Evolutionary conservation across 2,329 filamentous ascomycete genomes (phyloP), one percentile per base, ranked within the genome.

Genomic region (Plectosphaerella plurivora): DNA sequence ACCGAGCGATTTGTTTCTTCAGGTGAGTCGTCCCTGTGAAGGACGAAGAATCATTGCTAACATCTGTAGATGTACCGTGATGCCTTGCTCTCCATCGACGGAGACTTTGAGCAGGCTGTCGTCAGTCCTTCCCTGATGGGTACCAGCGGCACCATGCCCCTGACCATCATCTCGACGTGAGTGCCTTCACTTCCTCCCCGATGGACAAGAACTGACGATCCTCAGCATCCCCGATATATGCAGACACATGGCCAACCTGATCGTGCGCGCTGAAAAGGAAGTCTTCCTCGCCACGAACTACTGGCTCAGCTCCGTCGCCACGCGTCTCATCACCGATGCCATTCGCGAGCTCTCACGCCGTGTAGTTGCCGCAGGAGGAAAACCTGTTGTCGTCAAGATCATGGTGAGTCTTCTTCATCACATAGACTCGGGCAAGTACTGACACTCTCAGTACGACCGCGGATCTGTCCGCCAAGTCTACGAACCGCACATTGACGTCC

Each of bases 271-370:
- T 0, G 77, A 89, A 60, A 79, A 78, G 35, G 89, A 93, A 60
- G 82, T 93, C 1, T 83, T 88, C 52, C 72, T 92, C 10, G 84
- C 84, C 0, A 92, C 89, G 0, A 91, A 89, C 60, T 89, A 83
- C 61, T 91, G 89, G 89, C 79, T 86, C 54, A 76, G 83, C 42
- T 87, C 87, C 0, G 76, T 84, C 9, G 86, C 88, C 0, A 85
- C 86, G 42, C 78, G 74, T 5, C 77, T 89, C 48, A 77, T 92
- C 44, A 87, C 81, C 4, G 78, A 88, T 61, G 84, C 85, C 0
- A 73, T 93, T 47, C 75, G 75, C 16, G 88, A 92, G 64, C 76
- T 92, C 0, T 88, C 88, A 0, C 75, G 69, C 36, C 78, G 87
- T 22, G 72, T 82, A 20, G 11, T n/a, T 16, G 37, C 15, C 37